phyloP scores from a whole-genome alignment of 345 rosid genomes.

The Eutrema japonicum region DNA sequence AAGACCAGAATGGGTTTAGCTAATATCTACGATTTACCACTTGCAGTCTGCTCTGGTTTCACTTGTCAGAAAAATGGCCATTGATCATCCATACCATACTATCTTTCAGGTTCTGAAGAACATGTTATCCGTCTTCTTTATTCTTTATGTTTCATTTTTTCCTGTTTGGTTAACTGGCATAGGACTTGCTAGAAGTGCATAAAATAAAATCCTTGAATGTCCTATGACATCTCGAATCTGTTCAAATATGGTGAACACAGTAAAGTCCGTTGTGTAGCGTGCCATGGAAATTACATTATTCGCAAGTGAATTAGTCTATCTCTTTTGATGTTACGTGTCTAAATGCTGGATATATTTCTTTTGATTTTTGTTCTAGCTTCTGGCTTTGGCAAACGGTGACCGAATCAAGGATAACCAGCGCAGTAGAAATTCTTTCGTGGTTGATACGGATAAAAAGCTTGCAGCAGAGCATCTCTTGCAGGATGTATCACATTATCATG shows the following conservation, averaged over 20 bases:
- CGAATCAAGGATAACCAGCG: conserved; percentile 95
- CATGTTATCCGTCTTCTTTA: conserved; percentile 10
- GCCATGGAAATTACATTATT: conserved; percentile 15
- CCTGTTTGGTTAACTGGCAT: conserved; percentile 17
- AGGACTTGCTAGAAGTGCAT: conserved; percentile 28
- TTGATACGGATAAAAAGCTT: conserved; percentile 84
- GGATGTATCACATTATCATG: conserved; percentile 71
- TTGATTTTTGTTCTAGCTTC: conserved; percentile 60
- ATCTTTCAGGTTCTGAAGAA: conserved; percentile 72
- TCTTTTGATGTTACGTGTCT: conserved; percentile 2
- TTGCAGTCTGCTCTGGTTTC: conserved; percentile 88
- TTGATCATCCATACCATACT: conserved; percentile 96
- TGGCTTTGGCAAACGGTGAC: conserved; percentile 95
- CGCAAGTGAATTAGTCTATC: conserved; percentile 15
- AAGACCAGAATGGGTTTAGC: conserved; percentile 28
- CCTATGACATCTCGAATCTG: conserved; percentile 27
- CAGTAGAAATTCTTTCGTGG: conserved; percentile 88
- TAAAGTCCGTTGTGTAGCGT: conserved; percentile 18
- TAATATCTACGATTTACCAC: conserved; percentile 40
- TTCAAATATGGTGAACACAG: conserved; percentile 23
- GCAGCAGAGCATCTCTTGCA: conserved; percentile 83
- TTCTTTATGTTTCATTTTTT: conserved; percentile 21
- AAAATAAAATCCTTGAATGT: conserved; percentile 13
- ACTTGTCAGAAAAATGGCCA: conserved; percentile 94
- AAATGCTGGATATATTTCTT: conserved; percentile 24